Conservation (phyloP, 148 eudicot genomes). For the Cornus florida region DNA sequence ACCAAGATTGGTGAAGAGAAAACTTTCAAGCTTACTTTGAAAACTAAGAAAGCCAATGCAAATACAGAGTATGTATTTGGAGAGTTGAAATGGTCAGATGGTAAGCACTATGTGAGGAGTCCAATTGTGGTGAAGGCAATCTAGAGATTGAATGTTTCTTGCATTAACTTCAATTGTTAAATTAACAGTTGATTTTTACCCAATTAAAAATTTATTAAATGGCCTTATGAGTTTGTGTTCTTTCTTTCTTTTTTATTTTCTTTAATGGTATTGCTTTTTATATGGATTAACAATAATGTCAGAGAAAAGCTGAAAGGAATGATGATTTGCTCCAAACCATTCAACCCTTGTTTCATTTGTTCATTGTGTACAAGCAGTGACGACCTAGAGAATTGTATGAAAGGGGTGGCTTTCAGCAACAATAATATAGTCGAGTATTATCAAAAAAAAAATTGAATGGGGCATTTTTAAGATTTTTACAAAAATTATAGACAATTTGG, state of each 20-base stretch:
- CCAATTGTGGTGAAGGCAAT: conserved; percentile 70
- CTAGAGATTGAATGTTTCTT: background rate
- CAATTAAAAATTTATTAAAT: background rate
- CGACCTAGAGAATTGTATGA: too few species aligned
- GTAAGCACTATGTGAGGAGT: conserved; percentile 69
- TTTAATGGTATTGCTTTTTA: background rate
- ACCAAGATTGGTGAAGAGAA: conserved; percentile 49
- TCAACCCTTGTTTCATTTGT: background rate
- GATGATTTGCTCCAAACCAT: background rate
- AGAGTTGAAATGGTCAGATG: conserved; percentile 74
- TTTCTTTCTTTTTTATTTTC: background rate
- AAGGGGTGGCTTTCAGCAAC: too few species aligned
- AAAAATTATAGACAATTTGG: too few species aligned
- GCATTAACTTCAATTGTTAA: background rate
- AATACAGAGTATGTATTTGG: conserved; percentile 69
- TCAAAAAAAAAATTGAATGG: too few species aligned
- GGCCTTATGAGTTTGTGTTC: background rate
- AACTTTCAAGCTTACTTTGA: conserved; percentile 45
- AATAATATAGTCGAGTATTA: too few species aligned
- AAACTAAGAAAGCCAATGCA: conserved; percentile 26
- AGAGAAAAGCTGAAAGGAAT: background rate
- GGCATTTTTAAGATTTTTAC: too few species aligned
- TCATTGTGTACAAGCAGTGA: background rate
- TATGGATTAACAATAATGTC: background rate
- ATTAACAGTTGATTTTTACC: background rate